Conservation (phyloP, 2,329 filamentous ascomycete species). For the Colletotrichum orbiculare region DNA sequence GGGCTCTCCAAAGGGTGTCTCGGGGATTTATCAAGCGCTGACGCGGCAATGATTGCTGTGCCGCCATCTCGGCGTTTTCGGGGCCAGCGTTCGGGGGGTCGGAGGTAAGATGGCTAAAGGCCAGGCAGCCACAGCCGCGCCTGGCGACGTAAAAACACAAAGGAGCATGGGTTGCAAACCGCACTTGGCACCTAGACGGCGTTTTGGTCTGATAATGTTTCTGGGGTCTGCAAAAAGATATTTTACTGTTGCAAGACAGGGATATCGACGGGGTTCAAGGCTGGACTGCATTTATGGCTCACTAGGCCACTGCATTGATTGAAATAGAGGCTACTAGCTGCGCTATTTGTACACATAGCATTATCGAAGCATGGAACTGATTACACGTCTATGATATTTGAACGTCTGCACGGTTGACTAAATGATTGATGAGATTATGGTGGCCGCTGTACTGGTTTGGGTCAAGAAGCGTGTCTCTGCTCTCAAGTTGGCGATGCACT, state of each 20-base stretch:
- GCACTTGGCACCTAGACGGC: conserved; percentile 20
- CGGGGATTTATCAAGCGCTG: conserved; percentile 15
- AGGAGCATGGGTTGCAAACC: conserved; percentile 7
- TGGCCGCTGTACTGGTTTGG: too few relatives aligned
- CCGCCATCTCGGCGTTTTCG: conserved; percentile 27
- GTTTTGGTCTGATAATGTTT: conserved; percentile 18
- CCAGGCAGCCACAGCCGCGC: not conserved
- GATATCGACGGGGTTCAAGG: conserved; percentile 4
- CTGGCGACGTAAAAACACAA: conserved; percentile 7
- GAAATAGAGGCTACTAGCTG: conserved; percentile 5
- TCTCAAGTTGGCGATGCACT: too few relatives aligned
- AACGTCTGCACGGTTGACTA: too few relatives aligned
- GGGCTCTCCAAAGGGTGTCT: conserved; percentile 2
- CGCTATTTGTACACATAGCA: conserved; percentile 6
- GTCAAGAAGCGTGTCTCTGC: too few relatives aligned
- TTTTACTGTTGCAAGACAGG: conserved; percentile 23
- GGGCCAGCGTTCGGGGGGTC: conserved; percentile 17
- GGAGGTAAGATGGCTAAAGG: conserved; percentile 22
- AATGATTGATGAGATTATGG: not conserved
- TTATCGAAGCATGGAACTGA: not conserved
- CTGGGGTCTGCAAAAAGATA: conserved; percentile 7
- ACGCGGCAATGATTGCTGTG: conserved; percentile 23
- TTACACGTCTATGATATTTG: too few relatives aligned
- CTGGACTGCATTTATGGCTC: conserved; percentile 11
- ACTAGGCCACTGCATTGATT: conserved; percentile 12